Evolutionary conservation across 106 monocot species (phyloP).

Genomic region (Apostasia shenzhenica): DNA sequence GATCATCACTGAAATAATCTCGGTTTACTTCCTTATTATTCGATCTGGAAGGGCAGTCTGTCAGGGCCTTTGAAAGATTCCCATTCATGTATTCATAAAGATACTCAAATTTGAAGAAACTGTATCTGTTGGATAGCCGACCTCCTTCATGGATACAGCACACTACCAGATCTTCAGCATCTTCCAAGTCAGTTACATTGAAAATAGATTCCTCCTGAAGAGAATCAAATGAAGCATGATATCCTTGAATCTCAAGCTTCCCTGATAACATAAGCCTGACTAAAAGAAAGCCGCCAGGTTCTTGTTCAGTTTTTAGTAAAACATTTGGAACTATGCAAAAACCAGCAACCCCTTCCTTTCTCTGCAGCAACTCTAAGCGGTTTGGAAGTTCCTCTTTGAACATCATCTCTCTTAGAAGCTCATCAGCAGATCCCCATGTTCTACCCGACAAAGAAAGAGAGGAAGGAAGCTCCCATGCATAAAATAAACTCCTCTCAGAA

Average conservation of each 20-base stretch:
- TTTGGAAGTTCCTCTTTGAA: slow-evolving; percentile 2
- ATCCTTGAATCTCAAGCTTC: slow-evolving; percentile 70
- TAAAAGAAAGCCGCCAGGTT: slow-evolving; percentile 42
- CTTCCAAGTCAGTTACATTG: slow-evolving; percentile 5
- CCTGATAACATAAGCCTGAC: slow-evolving; percentile 60
- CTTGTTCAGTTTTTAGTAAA: slow-evolving; percentile 9
- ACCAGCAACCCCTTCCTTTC: slow-evolving; percentile 44
- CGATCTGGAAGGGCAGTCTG: background rate
- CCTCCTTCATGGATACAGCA: slow-evolving; percentile 8
- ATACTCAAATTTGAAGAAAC: slow-evolving; percentile 33
- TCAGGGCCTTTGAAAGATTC: slow-evolving; percentile 28
- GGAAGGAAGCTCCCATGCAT: slow-evolving; percentile 83
- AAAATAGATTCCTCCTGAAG: background rate
- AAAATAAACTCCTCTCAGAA: slow-evolving; percentile 14
- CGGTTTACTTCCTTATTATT: background rate
- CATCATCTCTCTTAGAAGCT: slow-evolving; percentile 28
- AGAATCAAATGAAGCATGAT: slow-evolving; percentile 22
- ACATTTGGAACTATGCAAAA: slow-evolving; percentile 43
- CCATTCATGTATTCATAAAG: slow-evolving; percentile 51
- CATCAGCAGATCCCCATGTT: slow-evolving; percentile 11
- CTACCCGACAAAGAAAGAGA: slow-evolving; percentile 37
- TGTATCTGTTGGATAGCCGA: slow-evolving; percentile 1
- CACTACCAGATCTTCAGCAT: background rate
- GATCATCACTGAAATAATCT: slow-evolving; percentile 13
- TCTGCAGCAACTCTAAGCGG: slow-evolving; percentile 8